Percentiles rank a stretch among this genome's conserved stretches.
These are phyloP conservation scores for Hylodesmum podocarpum DNA, from an alignment of 306 rosid species.

Conservation along the genomic window DNA sequence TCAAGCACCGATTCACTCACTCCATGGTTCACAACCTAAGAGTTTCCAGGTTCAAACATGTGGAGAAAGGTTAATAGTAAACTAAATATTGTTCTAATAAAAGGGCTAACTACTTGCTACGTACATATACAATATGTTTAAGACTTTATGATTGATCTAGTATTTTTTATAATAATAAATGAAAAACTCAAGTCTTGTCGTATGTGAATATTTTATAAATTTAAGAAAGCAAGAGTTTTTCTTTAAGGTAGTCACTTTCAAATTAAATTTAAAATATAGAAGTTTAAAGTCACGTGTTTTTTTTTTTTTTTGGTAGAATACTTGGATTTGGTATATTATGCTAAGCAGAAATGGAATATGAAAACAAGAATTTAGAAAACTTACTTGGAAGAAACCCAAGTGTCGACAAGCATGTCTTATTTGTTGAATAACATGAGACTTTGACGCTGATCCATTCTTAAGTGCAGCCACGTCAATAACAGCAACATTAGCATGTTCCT, in stretches of 20 bases:
- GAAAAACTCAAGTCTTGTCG: background rate
- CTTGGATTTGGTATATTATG: no score
- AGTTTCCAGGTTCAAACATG: background rate
- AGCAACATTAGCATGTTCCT: conserved; percentile 32
- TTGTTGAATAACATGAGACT: conserved; percentile 20
- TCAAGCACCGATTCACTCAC: conserved; percentile 38
- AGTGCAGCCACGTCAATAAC: conserved; percentile 40
- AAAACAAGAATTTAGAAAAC: background rate
- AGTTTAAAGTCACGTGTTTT: no score
- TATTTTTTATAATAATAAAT: background rate
- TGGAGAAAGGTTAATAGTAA: background rate
- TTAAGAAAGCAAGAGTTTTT: background rate
- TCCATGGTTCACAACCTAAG: conserved; percentile 59
- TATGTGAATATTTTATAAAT: background rate
- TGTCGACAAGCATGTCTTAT: conserved; percentile 38
- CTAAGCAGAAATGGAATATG: background rate
- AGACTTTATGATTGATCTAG: background rate
- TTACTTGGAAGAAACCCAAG: conserved; percentile 55
- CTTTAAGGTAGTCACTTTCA: no score
- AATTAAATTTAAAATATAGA: no score
- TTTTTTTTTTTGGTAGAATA: no score
- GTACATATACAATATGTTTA: background rate
- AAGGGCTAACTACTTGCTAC: background rate
- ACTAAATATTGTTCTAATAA: background rate
- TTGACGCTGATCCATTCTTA: conserved; percentile 26